These are phyloP conservation scores for Neonectria sp. DNA, from an alignment of 2,329 filamentous ascomycete species.

Conservation along the genomic window DNA sequence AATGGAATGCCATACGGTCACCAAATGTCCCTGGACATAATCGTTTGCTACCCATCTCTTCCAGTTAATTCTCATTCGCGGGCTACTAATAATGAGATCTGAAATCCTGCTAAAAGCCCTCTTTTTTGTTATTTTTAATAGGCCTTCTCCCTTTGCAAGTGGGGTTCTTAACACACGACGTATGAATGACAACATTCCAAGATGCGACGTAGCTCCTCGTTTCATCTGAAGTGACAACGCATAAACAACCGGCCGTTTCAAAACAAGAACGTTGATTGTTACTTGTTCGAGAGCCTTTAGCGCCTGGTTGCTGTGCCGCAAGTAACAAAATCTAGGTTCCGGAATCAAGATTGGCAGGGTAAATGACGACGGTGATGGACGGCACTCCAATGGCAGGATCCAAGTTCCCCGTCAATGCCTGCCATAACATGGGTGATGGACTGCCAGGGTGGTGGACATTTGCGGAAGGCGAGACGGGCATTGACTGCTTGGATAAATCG, in stretches of 20 bases:
- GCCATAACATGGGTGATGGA: neutral
- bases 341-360: constrained; percentile 3
- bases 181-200: neutral
- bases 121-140: neutral
- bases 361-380: neutral
- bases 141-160: neutral
- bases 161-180: neutral
- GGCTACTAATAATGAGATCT: too few species aligned
- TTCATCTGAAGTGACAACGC: neutral
- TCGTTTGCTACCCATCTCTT: too few species aligned
- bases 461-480: constrained; percentile 9
- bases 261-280: neutral
- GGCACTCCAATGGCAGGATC: neutral
- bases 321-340: neutral
- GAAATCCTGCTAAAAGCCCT: neutral
- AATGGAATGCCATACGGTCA: too few species aligned
- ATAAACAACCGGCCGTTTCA: neutral
- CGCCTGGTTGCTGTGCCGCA: neutral
- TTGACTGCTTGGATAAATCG: neutral
- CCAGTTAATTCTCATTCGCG: too few species aligned
- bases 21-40: too few species aligned
- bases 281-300: neutral
- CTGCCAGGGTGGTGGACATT: neutral
- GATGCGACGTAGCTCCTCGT: neutral
- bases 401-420: neutral